phyloP scores from a whole-genome alignment of 257 asterid species.

The Solanum chiquidenum region DNA sequence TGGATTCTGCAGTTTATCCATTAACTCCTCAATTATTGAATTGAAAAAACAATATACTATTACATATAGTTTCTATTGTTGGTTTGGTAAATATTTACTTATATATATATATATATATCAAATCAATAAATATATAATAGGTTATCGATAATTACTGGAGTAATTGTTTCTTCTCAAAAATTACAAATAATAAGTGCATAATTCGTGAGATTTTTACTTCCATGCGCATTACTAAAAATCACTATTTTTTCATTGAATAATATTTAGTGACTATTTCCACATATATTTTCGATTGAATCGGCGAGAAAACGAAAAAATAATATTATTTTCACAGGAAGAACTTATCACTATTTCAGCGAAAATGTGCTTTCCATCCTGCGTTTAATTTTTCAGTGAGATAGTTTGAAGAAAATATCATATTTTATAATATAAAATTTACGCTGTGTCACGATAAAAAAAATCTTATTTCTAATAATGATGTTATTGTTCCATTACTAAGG shows the following conservation, averaged over 20 bases:
- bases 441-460: fast-evolving
- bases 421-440: neutral
- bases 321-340: neutral
- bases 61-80: neutral
- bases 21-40: neutral
- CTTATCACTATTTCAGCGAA: neutral
- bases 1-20: neutral
- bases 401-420: too few relatives aligned
- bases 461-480: neutral
- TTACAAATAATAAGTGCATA: neutral
- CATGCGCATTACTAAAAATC: neutral
- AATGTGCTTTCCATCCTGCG: neutral
- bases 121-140: too few relatives aligned
- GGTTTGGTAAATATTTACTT: neutral
- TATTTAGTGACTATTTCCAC: fast-evolving
- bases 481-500: neutral
- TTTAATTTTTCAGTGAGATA: too few relatives aligned
- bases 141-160: too few relatives aligned
- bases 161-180: neutral
- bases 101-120: too few relatives aligned
- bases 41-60: neutral
- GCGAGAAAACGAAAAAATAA: too few relatives aligned
- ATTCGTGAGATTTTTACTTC: neutral
- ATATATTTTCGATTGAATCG: neutral
- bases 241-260: neutral